A percentile compares a stretch with the other conserved stretches of the same genome.
phyloP scores from a whole-genome alignment of 805 yeast genomes.

The Pichia sporocuriosa region DNA sequence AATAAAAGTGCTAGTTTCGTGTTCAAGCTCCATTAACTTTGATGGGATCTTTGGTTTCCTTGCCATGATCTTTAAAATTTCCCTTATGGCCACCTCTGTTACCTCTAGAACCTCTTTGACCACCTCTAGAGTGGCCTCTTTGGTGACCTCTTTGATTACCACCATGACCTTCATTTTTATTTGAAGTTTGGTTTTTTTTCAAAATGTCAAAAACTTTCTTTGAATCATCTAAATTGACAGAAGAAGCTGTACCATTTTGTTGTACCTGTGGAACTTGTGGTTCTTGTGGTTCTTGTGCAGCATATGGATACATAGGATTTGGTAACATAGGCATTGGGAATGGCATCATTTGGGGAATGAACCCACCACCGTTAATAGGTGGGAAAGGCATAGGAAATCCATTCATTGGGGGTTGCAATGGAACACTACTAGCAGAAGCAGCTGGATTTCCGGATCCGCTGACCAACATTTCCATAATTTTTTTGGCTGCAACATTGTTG shows the following conservation, averaged over 20 bases:
- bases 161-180: neutral
- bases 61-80: too few relatives aligned
- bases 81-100: slow-evolving; percentile 8
- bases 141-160: too few relatives aligned
- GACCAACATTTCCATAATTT: slow-evolving; percentile 21
- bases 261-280: slow-evolving; percentile 1
- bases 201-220: slow-evolving; percentile 6
- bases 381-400: neutral
- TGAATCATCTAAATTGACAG: slow-evolving; percentile 2
- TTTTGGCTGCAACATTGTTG: slow-evolving; percentile 19
- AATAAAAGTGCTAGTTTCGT: too few relatives aligned
- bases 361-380: neutral
- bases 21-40: too few relatives aligned
- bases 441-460: neutral
- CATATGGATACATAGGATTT: slow-evolving; percentile 9
- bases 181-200: neutral
- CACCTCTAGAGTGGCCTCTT: neutral
- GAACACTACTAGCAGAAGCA: neutral
- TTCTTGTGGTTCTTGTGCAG: neutral
- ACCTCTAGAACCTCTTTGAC: neutral
- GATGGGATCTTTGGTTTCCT: too few relatives aligned
- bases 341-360: slow-evolving; percentile 7
- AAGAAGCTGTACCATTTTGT: neutral
- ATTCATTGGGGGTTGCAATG: neutral
- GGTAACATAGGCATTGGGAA: slow-evolving; percentile 8